Base-by-base conservation (phyloP, 2,329 filamentous ascomycete species). In the Diplodia scrobiculata region DNA sequence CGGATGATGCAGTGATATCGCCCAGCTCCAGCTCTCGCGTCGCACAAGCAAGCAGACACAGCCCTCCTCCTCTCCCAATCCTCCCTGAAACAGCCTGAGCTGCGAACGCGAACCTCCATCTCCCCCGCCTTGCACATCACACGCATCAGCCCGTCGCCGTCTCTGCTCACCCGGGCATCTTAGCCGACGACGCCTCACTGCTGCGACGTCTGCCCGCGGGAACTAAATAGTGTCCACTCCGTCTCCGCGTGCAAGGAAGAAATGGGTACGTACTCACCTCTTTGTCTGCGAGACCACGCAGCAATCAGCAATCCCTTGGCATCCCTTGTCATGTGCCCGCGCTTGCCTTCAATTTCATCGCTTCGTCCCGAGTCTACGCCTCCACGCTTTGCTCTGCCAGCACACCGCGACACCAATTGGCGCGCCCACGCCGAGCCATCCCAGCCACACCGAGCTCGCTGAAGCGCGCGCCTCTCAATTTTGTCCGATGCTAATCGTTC, bases 211-310 rank as follows among this genome's bases (percentile, higher is more conserved):
- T 32, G 14, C 4, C 14, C 34, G 21, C 53, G 36, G 36, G 19
- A 45, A 60, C 55, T 48, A 47, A 60, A 60, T 58, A 58, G 32
- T 7, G 29, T 32, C 29, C 36, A 27, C 36, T n/a, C 2, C 13
- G 14, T 13, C n/a, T 25, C 10, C 54, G 54, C 45, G 36, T n/a
- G 52, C 53, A 58, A 58, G 53, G 53, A 58, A 55, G 41, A 41
- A 32, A 66, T 66, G 63, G 53, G 63, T 66, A 66, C 32, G 63
- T 64, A 45, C 41, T 45, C 47, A 41, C 63, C 41, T 58, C 53
- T 52, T 51, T 58, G 63, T 66, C 32, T n/a, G 45, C 63, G 29
- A 58, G 21, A 58, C 50, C 53, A 59, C 34, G 52, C 13, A 66
- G 36, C 45, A 59, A 66, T 59, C 59, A 66, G 52, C 52, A 32